Percentiles rank a stretch among this genome's conserved stretches.
phyloP scores from a whole-genome alignment of 805 yeast genomes.

The Kuraishia ogatae region DNA sequence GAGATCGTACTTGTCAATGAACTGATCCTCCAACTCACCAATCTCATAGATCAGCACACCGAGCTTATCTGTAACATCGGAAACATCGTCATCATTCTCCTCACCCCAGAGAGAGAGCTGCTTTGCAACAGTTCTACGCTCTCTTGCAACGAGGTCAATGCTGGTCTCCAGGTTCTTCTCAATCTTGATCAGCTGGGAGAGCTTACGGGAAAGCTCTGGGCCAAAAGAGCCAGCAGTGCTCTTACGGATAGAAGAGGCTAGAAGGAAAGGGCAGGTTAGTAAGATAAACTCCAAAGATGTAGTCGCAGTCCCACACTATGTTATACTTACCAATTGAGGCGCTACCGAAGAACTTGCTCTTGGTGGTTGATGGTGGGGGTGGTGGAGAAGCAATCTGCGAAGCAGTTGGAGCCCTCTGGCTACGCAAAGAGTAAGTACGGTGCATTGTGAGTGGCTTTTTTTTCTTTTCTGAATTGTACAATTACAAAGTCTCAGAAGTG shows the following conservation, averaged over 20 bases:
- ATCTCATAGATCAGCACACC: slow-evolving; percentile 78
- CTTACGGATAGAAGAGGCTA: slow-evolving; percentile 52
- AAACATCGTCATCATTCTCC: slow-evolving; percentile 76
- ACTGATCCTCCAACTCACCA: slow-evolving; percentile 83
- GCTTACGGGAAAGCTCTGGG: slow-evolving; percentile 70
- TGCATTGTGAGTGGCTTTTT: slow-evolving; percentile 49
- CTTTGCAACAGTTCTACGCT: slow-evolving; percentile 74
- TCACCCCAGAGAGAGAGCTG: slow-evolving; percentile 85
- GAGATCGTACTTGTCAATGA: slow-evolving; percentile 79
- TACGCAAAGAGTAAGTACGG: slow-evolving; percentile 96
- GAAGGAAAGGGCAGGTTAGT: neutral
- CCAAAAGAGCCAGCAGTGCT: slow-evolving; percentile 73
- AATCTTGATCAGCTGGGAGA: slow-evolving; percentile 67
- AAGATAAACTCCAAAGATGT: too few species aligned
- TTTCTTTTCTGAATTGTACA: neutral
- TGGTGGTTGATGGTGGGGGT: slow-evolving; percentile 90
- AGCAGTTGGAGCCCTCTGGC: slow-evolving; percentile 94
- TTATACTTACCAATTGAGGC: slow-evolving; percentile 41
- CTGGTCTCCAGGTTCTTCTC: slow-evolving; percentile 78
- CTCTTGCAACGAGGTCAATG: slow-evolving; percentile 67
- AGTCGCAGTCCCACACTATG: slow-evolving; percentile 6
- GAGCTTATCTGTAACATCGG: slow-evolving; percentile 80
- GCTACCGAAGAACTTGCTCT: slow-evolving; percentile 85
- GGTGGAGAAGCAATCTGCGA: slow-evolving; percentile 90
- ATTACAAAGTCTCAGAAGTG: neutral